phyloP scores from a whole-genome alignment of 345 rosid genomes.

The Laguncularia racemosa region DNA sequence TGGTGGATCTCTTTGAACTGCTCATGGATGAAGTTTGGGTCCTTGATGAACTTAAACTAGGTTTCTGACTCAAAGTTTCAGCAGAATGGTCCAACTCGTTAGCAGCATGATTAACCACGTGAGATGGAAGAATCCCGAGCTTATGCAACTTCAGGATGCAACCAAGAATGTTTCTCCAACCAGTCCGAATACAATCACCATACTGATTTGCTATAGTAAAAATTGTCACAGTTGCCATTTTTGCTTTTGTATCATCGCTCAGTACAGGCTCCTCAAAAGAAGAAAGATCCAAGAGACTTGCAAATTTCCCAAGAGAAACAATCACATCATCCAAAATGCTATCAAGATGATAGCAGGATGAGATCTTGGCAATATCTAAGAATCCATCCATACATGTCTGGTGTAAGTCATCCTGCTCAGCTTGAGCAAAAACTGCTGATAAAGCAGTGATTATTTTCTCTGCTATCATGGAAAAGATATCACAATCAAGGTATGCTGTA shows the following conservation, averaged over 20 bases:
- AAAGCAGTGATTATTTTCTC: slow-evolving; percentile 98
- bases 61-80: slow-evolving; percentile 79
- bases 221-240: slow-evolving; percentile 92
- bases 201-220: slow-evolving; percentile 93
- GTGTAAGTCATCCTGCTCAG: slow-evolving; percentile 88
- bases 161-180: slow-evolving; percentile 98
- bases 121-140: slow-evolving; percentile 97
- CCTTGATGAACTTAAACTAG: slow-evolving; percentile 59
- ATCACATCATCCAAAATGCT: slow-evolving; percentile 95
- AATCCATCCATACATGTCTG: slow-evolving; percentile 98
- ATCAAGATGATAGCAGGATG: slow-evolving; percentile 97
- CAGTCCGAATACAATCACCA: slow-evolving; percentile 88
- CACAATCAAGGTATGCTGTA: slow-evolving; percentile 84
- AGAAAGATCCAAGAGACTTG: slow-evolving; percentile 79
- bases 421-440: slow-evolving; percentile 97
- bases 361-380: slow-evolving; percentile 91
- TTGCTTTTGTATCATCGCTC: slow-evolving; percentile 91
- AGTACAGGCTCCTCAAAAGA: slow-evolving; percentile 89
- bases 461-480: slow-evolving; percentile 96
- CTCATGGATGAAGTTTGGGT: slow-evolving; percentile 72
- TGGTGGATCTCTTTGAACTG: slow-evolving; percentile 92
- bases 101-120: slow-evolving; percentile 94
- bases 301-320: slow-evolving; percentile 91
- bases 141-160: slow-evolving; percentile 91
- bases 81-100: slow-evolving; percentile 84